Base-by-base conservation (phyloP, 225 moss, liverwort and hornwort species). In the Pleurozium schreberi region DNA sequence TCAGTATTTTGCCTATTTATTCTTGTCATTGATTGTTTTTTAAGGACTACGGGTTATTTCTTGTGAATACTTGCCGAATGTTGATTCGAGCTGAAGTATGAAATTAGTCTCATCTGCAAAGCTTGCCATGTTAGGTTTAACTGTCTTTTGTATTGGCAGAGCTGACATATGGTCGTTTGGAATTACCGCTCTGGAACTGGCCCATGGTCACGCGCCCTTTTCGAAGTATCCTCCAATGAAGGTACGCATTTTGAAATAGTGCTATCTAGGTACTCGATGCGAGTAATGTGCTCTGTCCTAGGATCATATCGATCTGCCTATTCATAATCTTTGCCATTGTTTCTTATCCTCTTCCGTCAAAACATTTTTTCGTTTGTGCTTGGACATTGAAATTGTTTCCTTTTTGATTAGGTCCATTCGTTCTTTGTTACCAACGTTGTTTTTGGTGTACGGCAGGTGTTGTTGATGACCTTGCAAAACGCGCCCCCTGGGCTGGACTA, bases 141-240 rank as follows among this genome's bases (percentile, higher is more conserved):
- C 71, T 79, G 86, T 84, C 63, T 81, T 84, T 83, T 88, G 75
- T 49, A 38, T 77, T 82, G 89, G 78, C 94, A 95, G 95, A 91
- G 98, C 97, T 34, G 98, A 99, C 84, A 97, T 99, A 69, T 99
- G 98, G 98, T 97, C 97, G 45, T 99, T 99, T 84, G 98, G 98
- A 80, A 99, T 99, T 88, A 99, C 98, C 82, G 97, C 97, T 60
- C 91, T 99, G 91, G 98, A 99, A 92, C 95, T 99, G 81, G 98
- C 98, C 11, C 98, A 97, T 92, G 98, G 98, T 53, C 98, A 99
- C 87, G 98, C 98, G 43, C 98, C 98, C 5, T 99, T 99, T 86
- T 97, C 97, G 34, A 99, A 99, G 87, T 99, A 96, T 86, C 98
- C 98, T 78, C 98, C 98, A 20, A 97, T 99, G 96, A 99, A 99